Evolutionary conservation across 345 rosid species (phyloP).

Genomic region (Citrus unshiu): DNA sequence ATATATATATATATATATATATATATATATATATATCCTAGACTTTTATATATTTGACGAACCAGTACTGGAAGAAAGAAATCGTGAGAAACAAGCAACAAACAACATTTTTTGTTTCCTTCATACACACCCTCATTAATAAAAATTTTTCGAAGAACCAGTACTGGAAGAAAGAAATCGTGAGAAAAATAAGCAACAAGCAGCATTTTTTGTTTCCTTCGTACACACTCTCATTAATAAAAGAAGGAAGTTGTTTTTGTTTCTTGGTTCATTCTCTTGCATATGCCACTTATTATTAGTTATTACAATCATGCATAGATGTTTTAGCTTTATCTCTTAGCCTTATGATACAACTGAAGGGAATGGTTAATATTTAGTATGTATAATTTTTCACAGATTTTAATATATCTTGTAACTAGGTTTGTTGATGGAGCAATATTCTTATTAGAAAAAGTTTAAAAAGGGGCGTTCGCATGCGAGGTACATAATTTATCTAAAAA

Average conservation of each 20-base stretch:
- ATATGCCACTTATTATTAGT: neutral
- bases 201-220: neutral
- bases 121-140: neutral
- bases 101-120: neutral
- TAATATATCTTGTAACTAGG: neutral
- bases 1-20: too few species aligned
- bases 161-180: neutral
- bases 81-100: neutral
- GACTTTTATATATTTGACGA: too few species aligned
- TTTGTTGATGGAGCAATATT: neutral
- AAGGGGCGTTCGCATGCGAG: neutral
- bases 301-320: neutral
- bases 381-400: neutral
- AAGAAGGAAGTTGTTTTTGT: neutral
- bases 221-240: neutral
- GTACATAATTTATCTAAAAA: too few species aligned
- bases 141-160: neutral
- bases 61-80: neutral
- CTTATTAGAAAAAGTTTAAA: neutral
- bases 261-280: neutral
- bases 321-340: neutral
- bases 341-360: neutral
- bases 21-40: too few species aligned
- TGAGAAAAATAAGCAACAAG: neutral
- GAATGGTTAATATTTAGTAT: too few species aligned